Evolutionary conservation across 2,329 filamentous ascomycete genomes (phyloP).

Genomic region (Microdochium paspali): DNA sequence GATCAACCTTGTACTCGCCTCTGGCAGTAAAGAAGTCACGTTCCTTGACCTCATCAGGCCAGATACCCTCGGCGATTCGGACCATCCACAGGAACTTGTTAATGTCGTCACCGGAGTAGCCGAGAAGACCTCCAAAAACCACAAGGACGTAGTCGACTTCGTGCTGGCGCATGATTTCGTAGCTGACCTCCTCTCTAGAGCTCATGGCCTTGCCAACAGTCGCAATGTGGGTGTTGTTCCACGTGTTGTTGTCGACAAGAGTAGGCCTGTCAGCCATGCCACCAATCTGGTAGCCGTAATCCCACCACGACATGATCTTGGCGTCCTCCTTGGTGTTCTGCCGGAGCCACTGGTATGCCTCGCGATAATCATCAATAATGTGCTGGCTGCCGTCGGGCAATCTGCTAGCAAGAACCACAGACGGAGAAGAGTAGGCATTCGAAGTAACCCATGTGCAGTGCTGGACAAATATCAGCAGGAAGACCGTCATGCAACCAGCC

Average conservation of each 20-base stretch:
- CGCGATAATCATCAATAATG: constrained; percentile 98
- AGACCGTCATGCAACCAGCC: constrained; percentile 61
- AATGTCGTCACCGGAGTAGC: constrained; percentile 97
- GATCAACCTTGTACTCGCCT: constrained; percentile 92
- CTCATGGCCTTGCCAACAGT: constrained; percentile 99
- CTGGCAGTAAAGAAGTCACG: constrained; percentile 89
- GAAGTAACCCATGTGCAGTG: constrained; percentile 99
- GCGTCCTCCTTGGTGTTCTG: constrained; percentile 93
- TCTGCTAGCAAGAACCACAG: constrained; percentile 86
- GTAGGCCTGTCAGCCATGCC: constrained; percentile 98
- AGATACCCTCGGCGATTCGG: constrained; percentile 96
- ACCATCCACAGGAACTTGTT: constrained; percentile 99
- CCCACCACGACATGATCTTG: constrained; percentile 99
- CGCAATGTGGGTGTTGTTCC: constrained; percentile 99
- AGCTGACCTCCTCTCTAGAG: constrained; percentile 93
- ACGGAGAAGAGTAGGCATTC: constrained; percentile 96
- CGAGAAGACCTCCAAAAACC: constrained; percentile 90
- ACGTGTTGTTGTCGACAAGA: constrained; percentile 98
- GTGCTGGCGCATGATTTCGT: constrained; percentile 95
- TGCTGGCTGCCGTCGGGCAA: constrained; percentile 92
- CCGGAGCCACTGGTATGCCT: constrained; percentile 98
- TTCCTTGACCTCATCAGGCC: constrained; percentile 98
- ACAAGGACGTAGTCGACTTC: constrained; percentile 98
- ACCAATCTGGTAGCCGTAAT: constrained; percentile 99
- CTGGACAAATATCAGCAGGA: constrained; percentile 85